A percentile compares a stretch with the other conserved stretches of the same genome.
Conservation (phyloP, 2,329 filamentous ascomycete species). For the Scytalidium sp. region DNA sequence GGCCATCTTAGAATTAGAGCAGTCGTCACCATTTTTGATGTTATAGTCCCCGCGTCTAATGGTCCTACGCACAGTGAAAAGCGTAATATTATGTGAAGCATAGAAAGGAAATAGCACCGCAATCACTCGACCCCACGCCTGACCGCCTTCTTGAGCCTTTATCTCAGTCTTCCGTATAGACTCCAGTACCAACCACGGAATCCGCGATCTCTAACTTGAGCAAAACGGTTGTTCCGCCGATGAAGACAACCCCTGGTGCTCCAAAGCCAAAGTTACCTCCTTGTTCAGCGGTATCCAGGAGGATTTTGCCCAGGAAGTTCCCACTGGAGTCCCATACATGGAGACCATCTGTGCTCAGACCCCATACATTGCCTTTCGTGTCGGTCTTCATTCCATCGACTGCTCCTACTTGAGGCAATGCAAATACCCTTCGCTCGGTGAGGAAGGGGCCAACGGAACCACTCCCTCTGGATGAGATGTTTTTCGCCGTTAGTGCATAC, state of each 20-base stretch:
- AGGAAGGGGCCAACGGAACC: conserved; percentile 15
- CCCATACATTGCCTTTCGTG: conserved; percentile 51
- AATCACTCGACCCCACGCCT: no score
- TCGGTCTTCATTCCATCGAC: conserved; percentile 60
- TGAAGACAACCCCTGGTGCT: background rate
- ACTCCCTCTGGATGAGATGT: conserved; percentile 19
- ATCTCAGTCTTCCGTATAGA: background rate
- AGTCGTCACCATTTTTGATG: no score
- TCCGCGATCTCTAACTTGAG: background rate
- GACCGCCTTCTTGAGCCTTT: background rate
- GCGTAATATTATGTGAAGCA: no score
- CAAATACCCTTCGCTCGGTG: conserved; percentile 42
- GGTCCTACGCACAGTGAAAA: no score
- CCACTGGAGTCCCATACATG: conserved; percentile 51
- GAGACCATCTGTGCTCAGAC: conserved; percentile 51
- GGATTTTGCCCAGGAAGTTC: conserved; percentile 48
- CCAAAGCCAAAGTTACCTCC: conserved; percentile 28
- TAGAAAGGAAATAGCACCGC: no score
- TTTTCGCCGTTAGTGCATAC: conserved; percentile 31
- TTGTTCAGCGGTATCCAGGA: conserved; percentile 13
- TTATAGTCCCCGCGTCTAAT: no score
- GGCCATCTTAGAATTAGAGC: no score
- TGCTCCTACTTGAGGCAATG: conserved; percentile 49
- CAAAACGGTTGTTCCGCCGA: background rate
- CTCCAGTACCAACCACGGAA: background rate